phyloP scores from a whole-genome alignment of 176 grass and related monocot genomes.

The Oryza nivara region DNA sequence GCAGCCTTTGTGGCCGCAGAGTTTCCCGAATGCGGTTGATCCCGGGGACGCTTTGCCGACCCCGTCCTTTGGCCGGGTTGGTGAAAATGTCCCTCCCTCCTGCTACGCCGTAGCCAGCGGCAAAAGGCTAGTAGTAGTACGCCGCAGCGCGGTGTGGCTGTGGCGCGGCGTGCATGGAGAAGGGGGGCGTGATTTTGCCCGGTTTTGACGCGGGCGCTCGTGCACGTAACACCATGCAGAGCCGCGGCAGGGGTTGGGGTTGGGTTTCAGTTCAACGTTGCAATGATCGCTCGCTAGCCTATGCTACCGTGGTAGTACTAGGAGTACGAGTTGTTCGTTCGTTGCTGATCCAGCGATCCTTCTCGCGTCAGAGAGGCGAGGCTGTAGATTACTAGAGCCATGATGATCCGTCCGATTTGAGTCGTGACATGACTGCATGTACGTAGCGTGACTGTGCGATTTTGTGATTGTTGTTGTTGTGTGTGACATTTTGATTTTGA shows the following conservation, averaged over 20 bases:
- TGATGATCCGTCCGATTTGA: background rate
- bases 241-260: too few relatives aligned
- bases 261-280: too few relatives aligned
- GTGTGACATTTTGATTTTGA: background rate
- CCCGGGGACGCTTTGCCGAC: background rate
- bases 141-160: too few relatives aligned
- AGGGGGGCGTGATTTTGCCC: background rate
- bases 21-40: slow-evolving; percentile 24
- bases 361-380: background rate
- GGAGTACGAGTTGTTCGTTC: too few relatives aligned
- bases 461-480: too few relatives aligned
- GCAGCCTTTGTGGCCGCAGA: background rate
- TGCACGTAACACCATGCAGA: background rate
- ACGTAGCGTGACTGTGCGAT: too few relatives aligned
- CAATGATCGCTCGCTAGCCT: background rate
- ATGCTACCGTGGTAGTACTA: too few relatives aligned
- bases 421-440: background rate
- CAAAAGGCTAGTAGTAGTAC: background rate
- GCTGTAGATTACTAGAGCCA: too few relatives aligned
- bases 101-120: background rate
- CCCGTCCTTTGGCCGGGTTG: background rate
- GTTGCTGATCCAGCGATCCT: background rate
- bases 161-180: too few relatives aligned
- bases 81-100: background rate
- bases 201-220: background rate